A percentile compares a stretch with the other conserved stretches of the same genome.
phyloP scores from a whole-genome alignment of 306 rosid species.

The Gillenia trifoliata region DNA sequence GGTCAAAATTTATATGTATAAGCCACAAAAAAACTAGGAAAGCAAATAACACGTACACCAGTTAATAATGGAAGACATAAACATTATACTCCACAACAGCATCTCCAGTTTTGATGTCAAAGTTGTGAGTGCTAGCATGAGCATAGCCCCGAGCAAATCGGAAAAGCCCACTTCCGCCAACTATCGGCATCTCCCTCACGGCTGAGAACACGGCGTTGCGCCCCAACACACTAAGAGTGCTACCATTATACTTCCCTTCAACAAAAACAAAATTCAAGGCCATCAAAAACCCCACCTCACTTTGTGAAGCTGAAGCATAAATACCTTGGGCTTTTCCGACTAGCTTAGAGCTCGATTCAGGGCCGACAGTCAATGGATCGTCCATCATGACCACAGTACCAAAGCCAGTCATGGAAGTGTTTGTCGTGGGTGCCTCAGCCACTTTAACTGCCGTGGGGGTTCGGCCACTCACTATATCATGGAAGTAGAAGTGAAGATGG shows the following conservation, averaged over 20 bases:
- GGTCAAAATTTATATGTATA: background rate
- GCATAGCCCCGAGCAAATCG: slow-evolving; percentile 71
- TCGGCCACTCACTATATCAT: slow-evolving; percentile 41
- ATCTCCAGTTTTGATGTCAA: slow-evolving; percentile 23
- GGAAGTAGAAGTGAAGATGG: slow-evolving; percentile 53
- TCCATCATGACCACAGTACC: slow-evolving; percentile 56
- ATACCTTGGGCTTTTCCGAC: slow-evolving; percentile 69
- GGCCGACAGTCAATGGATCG: slow-evolving; percentile 44
- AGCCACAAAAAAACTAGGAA: background rate
- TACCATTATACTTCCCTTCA: slow-evolving; percentile 53
- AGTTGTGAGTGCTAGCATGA: slow-evolving; percentile 25
- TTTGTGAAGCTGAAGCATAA: slow-evolving; percentile 51
- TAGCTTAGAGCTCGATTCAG: slow-evolving; percentile 29
- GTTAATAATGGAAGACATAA: slow-evolving; percentile 52
- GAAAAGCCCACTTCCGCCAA: slow-evolving; percentile 68
- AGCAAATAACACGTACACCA: background rate
- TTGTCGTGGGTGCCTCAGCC: slow-evolving; percentile 27
- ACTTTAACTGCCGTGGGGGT: slow-evolving; percentile 43
- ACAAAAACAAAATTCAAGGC: slow-evolving; percentile 48
- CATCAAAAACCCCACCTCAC: slow-evolving; percentile 45
- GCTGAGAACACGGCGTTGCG: slow-evolving; percentile 28
- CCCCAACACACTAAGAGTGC: slow-evolving; percentile 57
- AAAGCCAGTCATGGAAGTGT: slow-evolving; percentile 23
- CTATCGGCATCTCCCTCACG: slow-evolving; percentile 64
- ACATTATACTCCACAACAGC: slow-evolving; percentile 63